Evolutionary conservation across 2,329 filamentous ascomycete species (phyloP).

Genomic region (Pseudopithomyces maydicus): DNA sequence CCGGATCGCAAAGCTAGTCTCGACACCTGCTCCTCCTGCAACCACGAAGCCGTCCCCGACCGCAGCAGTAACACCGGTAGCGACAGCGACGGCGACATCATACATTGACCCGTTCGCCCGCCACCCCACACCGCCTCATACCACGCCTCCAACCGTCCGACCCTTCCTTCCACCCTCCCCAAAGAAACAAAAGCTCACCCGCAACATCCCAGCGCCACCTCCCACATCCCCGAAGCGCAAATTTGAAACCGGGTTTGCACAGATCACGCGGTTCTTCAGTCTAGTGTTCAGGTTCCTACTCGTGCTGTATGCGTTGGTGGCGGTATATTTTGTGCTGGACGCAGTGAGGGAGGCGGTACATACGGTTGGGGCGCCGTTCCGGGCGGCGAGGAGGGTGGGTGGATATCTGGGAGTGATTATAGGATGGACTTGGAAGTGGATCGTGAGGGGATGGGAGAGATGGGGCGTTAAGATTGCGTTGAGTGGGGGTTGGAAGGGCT

Average conservation of each 20-base stretch:
- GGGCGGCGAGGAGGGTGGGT: conserved; percentile 13
- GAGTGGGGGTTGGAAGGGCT: conserved; percentile 18
- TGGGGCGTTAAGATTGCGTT: conserved; percentile 7
- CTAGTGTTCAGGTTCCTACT: conserved; percentile 26
- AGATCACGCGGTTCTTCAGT: conserved; percentile 19
- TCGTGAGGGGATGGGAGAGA: conserved; percentile 4
- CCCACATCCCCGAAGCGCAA: conserved; percentile 5
- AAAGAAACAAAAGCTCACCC: conserved; percentile 16
- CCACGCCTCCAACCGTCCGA: conserved; percentile 14
- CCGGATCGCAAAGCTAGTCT: conserved; percentile 20
- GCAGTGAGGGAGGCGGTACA: conserved; percentile 28
- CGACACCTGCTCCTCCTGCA: conserved; percentile 4
- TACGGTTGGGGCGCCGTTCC: conserved; percentile 30
- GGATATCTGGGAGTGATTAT: conserved; percentile 17
- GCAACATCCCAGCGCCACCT: background rate
- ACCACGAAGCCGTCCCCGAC: background rate
- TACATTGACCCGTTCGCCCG: conserved; percentile 26
- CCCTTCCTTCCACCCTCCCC: conserved; percentile 16
- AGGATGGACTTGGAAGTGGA: background rate
- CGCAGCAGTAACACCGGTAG: background rate
- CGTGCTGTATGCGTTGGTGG: conserved; percentile 28
- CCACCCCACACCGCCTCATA: conserved; percentile 15
- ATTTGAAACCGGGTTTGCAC: conserved; percentile 31
- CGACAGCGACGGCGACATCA: background rate
- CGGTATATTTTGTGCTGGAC: conserved; percentile 36